Evolutionary conservation across 345 rosid genomes (phyloP), one percentile per base, ranked within the genome.

Genomic region (thale cress (Arabidopsis thaliana)): DNA sequence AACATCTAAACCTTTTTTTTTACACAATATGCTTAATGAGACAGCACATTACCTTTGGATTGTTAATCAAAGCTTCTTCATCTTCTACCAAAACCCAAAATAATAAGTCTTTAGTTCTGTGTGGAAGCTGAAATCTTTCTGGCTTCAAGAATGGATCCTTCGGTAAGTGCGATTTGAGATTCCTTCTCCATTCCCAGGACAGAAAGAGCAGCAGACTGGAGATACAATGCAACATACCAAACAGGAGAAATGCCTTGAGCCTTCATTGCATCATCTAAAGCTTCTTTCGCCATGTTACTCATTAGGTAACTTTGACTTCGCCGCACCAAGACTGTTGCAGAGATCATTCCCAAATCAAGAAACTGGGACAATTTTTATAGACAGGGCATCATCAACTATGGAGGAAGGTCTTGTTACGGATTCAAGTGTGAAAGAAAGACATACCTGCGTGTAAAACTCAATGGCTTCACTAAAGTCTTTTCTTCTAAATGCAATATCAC

Each of bases 211-310:
- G 68, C 85, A 20, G 96, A 85, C 81, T 88, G 95, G 50, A 93
- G 83, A 82, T 88, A 88, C 69, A 87, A 87, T 37, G 98, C 96
- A 13, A 85, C 83, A 56, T 87, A 85, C 98, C 96, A 93, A 4
- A 83, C 61, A 7, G 94, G 98, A 60, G 90, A 89, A 68, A 84
- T 84, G 56, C 84, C 84, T 79, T 88, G 98, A 40, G 91, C 88
- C 66, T 85, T 91, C 71, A 82, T 58, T 63, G 95, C 96, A 77
- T 90, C 98, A 55, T 82, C 80, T n/a, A 84, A 81, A 4, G 95
- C 96, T 81, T 88, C 91, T 64, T 80, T 83, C 7, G 84, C 90
- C 86, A 82, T 83, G 78, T 87, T 83, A 36, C 58, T 87, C 86
- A 87, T 87, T 65, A 93, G 80, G 70, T 86, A 84, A 73, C 85